Conservation (phyloP, 169 alveolate genomes). For the Plasmodium falciparum region DNA sequence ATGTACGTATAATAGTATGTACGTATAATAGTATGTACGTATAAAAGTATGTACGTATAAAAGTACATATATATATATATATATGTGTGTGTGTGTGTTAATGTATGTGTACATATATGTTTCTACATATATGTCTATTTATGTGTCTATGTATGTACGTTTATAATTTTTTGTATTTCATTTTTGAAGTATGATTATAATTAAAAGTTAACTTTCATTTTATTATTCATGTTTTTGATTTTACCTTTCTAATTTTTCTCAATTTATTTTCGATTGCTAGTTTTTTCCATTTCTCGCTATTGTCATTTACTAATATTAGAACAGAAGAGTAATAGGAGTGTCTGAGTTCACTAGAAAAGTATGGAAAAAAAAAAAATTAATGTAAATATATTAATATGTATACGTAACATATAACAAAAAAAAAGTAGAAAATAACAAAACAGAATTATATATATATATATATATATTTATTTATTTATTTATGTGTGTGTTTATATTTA, state of each 20-base stretch:
- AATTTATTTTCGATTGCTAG: constrained; percentile 50
- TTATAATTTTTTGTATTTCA: background rate
- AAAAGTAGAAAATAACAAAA: background rate
- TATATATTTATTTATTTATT: background rate
- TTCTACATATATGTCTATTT: background rate
- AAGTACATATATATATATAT: too few species aligned
- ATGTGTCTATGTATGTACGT: background rate
- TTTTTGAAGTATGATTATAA: background rate
- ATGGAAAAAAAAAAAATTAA: background rate
- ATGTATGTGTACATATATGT: background rate
- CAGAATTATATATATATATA: background rate
- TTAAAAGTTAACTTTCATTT: background rate
- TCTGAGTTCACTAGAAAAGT: constrained; percentile 10
- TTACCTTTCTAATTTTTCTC: constrained; percentile 66
- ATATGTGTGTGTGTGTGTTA: background rate
- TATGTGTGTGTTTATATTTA: background rate
- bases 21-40: too few species aligned
- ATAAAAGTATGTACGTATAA: too few species aligned
- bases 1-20: too few species aligned
- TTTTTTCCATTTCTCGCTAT: constrained; percentile 64
- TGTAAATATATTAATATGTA: background rate
- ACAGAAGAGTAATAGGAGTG: constrained; percentile 65
- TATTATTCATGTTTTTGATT: background rate
- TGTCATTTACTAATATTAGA: constrained; percentile 49
- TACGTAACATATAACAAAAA: background rate